Percentiles rank a stretch among this genome's conserved stretches.
Conservation (phyloP, 2,329 filamentous ascomycete species). For the Thielaviopsis populi region DNA sequence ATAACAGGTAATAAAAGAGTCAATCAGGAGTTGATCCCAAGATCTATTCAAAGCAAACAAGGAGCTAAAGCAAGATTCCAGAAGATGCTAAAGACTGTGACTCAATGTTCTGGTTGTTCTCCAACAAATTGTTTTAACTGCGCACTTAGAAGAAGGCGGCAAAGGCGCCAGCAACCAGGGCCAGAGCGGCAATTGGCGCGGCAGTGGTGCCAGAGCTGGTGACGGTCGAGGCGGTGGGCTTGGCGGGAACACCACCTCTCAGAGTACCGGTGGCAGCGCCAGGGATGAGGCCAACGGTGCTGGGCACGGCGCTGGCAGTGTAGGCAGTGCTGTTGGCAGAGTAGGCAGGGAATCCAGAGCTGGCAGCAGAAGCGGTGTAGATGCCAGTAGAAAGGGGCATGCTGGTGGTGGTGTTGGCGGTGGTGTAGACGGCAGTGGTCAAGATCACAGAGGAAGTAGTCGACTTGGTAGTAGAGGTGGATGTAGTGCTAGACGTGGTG, state of each 20-base stretch:
- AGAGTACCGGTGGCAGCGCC: not conserved
- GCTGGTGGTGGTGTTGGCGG: conserved; percentile 9
- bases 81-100: not conserved
- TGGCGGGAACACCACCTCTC: not conserved
- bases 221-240: conserved; percentile 2
- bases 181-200: conserved; percentile 14
- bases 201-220: conserved; percentile 11
- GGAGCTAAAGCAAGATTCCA: not conserved
- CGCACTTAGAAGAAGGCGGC: conserved; percentile 17
- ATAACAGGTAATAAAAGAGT: not conserved
- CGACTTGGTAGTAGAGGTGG: conserved; percentile 21
- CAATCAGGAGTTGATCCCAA: not conserved
- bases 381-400: conserved; percentile 9
- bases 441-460: conserved; percentile 10
- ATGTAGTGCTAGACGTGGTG: conserved; percentile 18
- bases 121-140: not conserved
- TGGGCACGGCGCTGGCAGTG: conserved; percentile 6
- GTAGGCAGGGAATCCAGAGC: conserved; percentile 1
- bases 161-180: conserved; percentile 16
- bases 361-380: conserved; percentile 3
- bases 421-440: conserved; percentile 11
- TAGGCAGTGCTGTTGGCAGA: conserved; percentile 14
- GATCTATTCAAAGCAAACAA: not conserved
- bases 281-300: not conserved
- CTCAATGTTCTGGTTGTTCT: not conserved